Evolutionary conservation across 2,329 filamentous ascomycete genomes (phyloP).

Genomic region (Cladosporium sp.): DNA sequence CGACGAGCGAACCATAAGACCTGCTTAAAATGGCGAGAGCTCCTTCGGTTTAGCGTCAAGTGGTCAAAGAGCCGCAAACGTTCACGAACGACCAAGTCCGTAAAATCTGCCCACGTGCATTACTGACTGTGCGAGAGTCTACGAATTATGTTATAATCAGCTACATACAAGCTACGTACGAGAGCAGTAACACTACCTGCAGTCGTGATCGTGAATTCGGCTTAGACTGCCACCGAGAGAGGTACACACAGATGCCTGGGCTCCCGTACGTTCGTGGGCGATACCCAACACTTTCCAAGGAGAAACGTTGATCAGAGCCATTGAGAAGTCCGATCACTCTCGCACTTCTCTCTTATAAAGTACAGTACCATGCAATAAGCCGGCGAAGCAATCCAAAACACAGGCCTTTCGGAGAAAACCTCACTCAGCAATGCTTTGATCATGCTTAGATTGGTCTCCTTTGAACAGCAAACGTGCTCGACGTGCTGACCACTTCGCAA

Average conservation of each 20-base stretch:
- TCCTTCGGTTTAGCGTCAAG: not conserved
- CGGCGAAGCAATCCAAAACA: no score
- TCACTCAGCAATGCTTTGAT: not conserved
- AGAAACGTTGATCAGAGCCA: not conserved
- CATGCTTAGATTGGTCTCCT: not conserved
- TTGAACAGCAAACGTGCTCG: not conserved
- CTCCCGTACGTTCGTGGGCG: not conserved
- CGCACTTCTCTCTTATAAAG: no score
- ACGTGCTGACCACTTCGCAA: not conserved
- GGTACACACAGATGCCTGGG: not conserved
- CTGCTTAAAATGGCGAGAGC: not conserved
- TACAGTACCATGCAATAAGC: no score
- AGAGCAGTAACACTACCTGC: not conserved
- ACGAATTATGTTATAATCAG: not conserved
- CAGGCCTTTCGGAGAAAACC: not conserved
- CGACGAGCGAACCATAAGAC: conserved; percentile 3
- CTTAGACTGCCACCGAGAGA: not conserved
- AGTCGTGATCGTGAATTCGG: not conserved
- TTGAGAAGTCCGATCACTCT: no score
- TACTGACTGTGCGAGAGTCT: not conserved
- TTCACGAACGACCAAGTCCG: not conserved
- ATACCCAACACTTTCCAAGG: not conserved
- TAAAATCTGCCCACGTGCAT: not conserved
- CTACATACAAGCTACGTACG: no score
- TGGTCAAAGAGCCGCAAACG: not conserved